A percentile compares a stretch with the other conserved stretches of the same genome.
Conservation (phyloP, 768 basidiomycete species). For the Glaciozyma martinii region DNA sequence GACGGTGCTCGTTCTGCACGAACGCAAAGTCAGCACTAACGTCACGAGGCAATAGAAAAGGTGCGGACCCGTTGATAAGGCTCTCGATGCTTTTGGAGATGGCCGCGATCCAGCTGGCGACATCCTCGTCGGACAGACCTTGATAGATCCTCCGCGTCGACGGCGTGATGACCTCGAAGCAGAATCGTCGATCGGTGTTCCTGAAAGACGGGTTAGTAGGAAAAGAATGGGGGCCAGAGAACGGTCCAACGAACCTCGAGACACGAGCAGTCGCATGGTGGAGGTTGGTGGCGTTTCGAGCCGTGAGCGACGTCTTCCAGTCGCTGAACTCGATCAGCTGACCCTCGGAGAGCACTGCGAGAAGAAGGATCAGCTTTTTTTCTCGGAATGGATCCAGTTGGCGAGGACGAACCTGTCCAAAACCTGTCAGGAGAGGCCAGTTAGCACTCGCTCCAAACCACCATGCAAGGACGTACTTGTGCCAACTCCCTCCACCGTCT, state of each 20-base stretch:
- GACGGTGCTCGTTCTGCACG: slow-evolving; percentile 26
- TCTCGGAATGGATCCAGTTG: background rate
- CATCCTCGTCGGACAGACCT: slow-evolving; percentile 21
- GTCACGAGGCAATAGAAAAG: background rate
- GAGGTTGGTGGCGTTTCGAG: slow-evolving; percentile 30
- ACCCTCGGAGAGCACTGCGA: slow-evolving; percentile 19
- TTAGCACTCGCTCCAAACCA: too few relatives aligned
- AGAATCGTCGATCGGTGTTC: slow-evolving; percentile 4
- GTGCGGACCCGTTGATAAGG: slow-evolving; percentile 29
- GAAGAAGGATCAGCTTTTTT: background rate
- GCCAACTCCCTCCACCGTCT: slow-evolving; percentile 23
- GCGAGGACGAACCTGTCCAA: background rate
- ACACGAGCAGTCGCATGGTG: slow-evolving; percentile 28
- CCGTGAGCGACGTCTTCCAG: slow-evolving; percentile 17
- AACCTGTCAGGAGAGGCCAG: too few relatives aligned
- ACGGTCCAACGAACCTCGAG: slow-evolving; percentile 10
- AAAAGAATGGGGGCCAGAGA: too few relatives aligned
- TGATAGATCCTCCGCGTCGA: slow-evolving; percentile 25
- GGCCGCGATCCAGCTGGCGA: slow-evolving; percentile 23
- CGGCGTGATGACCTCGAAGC: slow-evolving; percentile 33
- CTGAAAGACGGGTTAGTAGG: too few relatives aligned
- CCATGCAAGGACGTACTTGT: slow-evolving; percentile 1
- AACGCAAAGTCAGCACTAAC: background rate
- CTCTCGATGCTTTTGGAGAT: slow-evolving; percentile 29
- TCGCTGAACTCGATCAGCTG: slow-evolving; percentile 31